phyloP scores from a whole-genome alignment of 2,329 filamentous ascomycete species.

The Septoria petroselini region DNA sequence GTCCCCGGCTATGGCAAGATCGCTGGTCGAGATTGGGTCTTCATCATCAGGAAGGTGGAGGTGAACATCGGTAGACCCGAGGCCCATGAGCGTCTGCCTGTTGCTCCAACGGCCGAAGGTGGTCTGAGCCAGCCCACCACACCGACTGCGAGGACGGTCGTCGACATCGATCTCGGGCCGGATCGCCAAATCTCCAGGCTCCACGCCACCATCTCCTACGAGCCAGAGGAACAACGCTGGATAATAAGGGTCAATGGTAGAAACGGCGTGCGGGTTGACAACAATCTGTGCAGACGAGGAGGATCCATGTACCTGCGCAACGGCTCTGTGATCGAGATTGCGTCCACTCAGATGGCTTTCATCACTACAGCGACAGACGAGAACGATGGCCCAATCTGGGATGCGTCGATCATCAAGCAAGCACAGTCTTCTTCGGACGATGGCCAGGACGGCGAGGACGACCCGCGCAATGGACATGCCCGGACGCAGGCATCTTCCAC shows the following conservation, averaged over 20 bases:
- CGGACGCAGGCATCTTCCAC: conserved; percentile 13
- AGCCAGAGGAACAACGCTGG: conserved; percentile 60
- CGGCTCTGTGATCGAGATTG: conserved; percentile 87
- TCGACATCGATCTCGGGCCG: conserved; percentile 78
- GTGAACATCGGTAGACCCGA: conserved; percentile 70
- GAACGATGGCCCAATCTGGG: conserved; percentile 66
- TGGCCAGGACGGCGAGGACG: conserved; percentile 41
- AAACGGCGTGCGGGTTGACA: conserved; percentile 85
- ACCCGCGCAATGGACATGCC: conserved; percentile 22
- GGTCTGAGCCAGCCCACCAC: conserved; percentile 29
- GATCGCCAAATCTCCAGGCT: conserved; percentile 51
- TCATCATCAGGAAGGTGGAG: conserved; percentile 71
- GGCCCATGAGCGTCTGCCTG: conserved; percentile 34
- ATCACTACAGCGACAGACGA: conserved; percentile 76
- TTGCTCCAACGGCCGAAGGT: conserved; percentile 14
- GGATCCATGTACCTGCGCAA: conserved; percentile 67
- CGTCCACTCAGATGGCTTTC: conserved; percentile 97
- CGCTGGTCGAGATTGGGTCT: conserved; percentile 78
- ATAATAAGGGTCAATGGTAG: conserved; percentile 82
- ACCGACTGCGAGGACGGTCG: conserved; percentile 43
- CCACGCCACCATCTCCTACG: conserved; percentile 51
- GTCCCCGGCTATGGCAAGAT: conserved; percentile 74
- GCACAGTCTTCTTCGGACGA: conserved; percentile 44
- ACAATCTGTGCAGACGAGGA: conserved; percentile 65
- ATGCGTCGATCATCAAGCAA: conserved; percentile 40